These are phyloP conservation scores for Schizosaccharomyces osmophilus DNA, from an alignment of 805 yeast species.

Conservation along the genomic window DNA sequence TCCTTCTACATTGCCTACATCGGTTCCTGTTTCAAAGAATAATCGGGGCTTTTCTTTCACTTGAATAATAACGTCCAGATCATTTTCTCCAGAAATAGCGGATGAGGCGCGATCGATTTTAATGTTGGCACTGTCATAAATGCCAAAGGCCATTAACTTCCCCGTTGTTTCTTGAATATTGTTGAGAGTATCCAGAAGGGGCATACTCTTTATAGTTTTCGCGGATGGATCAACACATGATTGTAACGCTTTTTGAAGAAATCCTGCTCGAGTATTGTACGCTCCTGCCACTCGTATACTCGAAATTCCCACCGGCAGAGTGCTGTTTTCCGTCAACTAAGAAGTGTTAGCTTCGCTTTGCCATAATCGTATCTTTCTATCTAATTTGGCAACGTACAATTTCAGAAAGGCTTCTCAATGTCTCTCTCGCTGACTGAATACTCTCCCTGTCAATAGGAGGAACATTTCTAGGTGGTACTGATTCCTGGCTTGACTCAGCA, in stretches of 20 bases:
- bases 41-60: conserved; percentile 30
- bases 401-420: not conserved
- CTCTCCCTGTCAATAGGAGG: not conserved
- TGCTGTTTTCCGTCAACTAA: not conserved
- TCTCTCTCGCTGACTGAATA: not conserved
- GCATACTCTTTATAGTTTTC: not conserved
- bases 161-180: conserved; percentile 13
- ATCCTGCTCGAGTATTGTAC: not conserved
- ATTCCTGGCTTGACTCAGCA: too few relatives aligned
- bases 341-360: not conserved
- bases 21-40: conserved; percentile 77
- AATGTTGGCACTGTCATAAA: conserved; percentile 11
- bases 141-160: conserved; percentile 12
- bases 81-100: conserved; percentile 4
- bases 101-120: conserved; percentile 9
- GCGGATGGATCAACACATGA: not conserved
- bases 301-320: not conserved
- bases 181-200: conserved; percentile 3
- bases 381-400: not conserved
- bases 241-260: not conserved
- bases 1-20: conserved; percentile 90
- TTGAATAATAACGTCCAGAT: conserved; percentile 8
- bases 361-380: too few relatives aligned
- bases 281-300: conserved; percentile 2
- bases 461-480: not conserved